These are phyloP conservation scores for Asterochloris erici DNA, from an alignment of 139 green algal genomes.

Conservation along the genomic window DNA sequence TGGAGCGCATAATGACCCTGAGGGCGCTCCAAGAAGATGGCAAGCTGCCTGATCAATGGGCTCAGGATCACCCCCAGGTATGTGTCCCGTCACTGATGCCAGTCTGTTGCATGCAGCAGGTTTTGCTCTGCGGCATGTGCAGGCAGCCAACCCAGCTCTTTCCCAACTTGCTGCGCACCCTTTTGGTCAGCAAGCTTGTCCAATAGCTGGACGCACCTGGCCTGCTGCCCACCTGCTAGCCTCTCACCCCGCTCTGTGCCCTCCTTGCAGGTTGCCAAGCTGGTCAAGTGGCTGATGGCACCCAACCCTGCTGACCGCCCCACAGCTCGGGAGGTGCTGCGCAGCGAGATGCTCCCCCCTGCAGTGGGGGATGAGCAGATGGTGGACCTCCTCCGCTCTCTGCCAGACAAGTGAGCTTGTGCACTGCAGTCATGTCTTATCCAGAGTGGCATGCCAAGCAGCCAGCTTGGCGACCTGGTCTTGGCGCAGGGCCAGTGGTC, in stretches of 20 bases:
- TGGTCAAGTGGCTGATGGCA: constrained; percentile 71
- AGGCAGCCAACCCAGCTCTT: neutral
- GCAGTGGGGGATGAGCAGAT: constrained; percentile 82
- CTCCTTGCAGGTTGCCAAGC: constrained; percentile 19
- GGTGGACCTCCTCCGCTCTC: constrained; percentile 73
- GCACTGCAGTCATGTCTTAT: too few species aligned
- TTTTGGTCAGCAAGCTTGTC: too few species aligned
- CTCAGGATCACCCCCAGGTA: constrained; percentile 51
- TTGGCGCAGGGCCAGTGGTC: too few species aligned
- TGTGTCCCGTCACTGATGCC: neutral
- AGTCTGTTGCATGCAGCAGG: neutral
- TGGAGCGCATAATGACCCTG: constrained; percentile 79
- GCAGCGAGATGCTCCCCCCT: constrained; percentile 75
- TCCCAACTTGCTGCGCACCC: neutral
- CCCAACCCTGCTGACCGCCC: constrained; percentile 71
- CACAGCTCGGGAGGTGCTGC: constrained; percentile 68
- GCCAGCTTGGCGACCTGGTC: too few species aligned
- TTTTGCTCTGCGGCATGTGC: neutral
- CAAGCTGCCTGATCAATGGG: constrained; percentile 58
- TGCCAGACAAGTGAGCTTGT: constrained; percentile 51
- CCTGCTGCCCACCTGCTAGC: too few species aligned
- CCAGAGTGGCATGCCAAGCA: too few species aligned
- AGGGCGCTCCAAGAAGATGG: constrained; percentile 64
- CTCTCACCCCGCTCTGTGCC: neutral
- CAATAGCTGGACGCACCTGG: too few species aligned